Evolutionary conservation across 2,329 filamentous ascomycete genomes (phyloP).

Genomic region (Botrytis medusae): DNA sequence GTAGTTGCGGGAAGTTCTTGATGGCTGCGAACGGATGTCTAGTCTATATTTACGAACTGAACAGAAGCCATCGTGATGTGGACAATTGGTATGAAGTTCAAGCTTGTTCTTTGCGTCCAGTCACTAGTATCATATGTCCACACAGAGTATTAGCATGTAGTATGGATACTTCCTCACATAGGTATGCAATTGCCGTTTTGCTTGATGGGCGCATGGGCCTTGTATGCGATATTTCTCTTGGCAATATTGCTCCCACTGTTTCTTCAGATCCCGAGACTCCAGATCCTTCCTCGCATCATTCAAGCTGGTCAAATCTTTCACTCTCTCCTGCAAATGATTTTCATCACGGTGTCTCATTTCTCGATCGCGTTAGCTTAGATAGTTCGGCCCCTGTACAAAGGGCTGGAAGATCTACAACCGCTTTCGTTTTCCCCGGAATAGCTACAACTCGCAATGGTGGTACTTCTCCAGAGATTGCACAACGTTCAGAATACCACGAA

Average conservation of each 20-base stretch:
- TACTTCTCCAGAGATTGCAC: conserved; percentile 21
- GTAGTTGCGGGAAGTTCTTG: conserved; percentile 58
- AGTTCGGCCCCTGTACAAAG: conserved; percentile 27
- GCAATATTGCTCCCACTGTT: conserved; percentile 6
- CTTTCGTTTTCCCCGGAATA: conserved; percentile 34
- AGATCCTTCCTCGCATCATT: background rate
- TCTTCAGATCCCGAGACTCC: background rate
- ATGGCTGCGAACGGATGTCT: conserved; percentile 54
- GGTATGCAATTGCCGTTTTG: conserved; percentile 57
- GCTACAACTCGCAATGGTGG: conserved; percentile 25
- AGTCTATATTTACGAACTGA: conserved; percentile 55
- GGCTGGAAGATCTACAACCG: conserved; percentile 17
- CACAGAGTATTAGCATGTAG: conserved; percentile 57
- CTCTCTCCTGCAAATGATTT: background rate
- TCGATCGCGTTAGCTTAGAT: conserved; percentile 33
- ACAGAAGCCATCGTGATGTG: conserved; percentile 27
- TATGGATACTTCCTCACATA: conserved; percentile 60
- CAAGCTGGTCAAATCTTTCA: background rate
- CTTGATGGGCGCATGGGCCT: conserved; percentile 61
- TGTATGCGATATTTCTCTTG: conserved; percentile 53
- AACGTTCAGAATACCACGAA: conserved; percentile 29
- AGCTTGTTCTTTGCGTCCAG: conserved; percentile 43
- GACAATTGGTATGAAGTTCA: background rate
- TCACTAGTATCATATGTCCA: conserved; percentile 57
- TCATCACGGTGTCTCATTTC: conserved; percentile 26